Evolutionary conservation across 2,329 filamentous ascomycete species (phyloP), one percentile per base, ranked within the genome.

Genomic region (Tricladium varicosporioides): DNA sequence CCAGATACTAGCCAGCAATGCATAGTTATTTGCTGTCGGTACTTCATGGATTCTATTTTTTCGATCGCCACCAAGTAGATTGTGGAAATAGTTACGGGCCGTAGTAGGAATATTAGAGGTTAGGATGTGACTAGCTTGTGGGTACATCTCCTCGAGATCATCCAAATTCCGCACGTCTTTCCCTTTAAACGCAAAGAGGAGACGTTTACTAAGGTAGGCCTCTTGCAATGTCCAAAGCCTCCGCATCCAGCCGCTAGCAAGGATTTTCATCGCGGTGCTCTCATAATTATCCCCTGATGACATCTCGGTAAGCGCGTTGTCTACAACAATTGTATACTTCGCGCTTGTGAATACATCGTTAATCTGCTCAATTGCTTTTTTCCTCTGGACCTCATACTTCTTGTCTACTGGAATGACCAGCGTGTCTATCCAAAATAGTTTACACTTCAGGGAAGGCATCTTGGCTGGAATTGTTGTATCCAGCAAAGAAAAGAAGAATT

Each of bases 171-270:
- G 15, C 11, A 18, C 8, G 2, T 14, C 33, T 9, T 14, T 27
- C 15, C 47, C n/a, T 18, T 42, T 44, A 43, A 58, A 58, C 27
- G 32, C 27, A 46, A 58, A 44, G 14, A 22, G 43, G 2, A 58
- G 45, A n/a, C 31, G 15, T 42, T 49, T 43, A 18, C 50, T 53
- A 14, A 58, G 31, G 15, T 53, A 53, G 1, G 50, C 55, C 32
- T 58, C 55, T 50, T 58, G 51, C 16, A 53, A 44, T 14, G 55
- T 58, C 55, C 55, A 58, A 13, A 58, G 46, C 14, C 55, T 53
- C n/a, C 55, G 44, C 50, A 58, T 53, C 55, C 55, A 58, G 8
- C 55, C 51, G 27, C 50, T 53, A 15, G 50, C 50, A 15, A 53
- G 46, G 44, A 58, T 58, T 54, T 48, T 48, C 55, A 58, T 58